Percentiles rank a stretch among this genome's conserved stretches.
Evolutionary conservation across 257 asterid genomes (phyloP).

Genomic region (Forsythia viridissima): DNA sequence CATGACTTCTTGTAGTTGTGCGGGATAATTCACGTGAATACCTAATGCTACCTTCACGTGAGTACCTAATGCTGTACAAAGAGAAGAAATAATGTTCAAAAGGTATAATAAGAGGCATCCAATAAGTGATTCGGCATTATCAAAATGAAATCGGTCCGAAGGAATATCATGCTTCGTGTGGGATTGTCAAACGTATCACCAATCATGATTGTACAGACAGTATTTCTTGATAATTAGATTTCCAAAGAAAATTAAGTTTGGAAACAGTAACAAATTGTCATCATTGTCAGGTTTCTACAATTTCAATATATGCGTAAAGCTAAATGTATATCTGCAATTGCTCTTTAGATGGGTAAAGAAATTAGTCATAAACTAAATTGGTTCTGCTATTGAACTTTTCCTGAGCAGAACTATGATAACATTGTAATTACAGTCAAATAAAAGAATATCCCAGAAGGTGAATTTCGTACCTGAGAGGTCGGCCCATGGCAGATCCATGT

Average conservation of each 20-base stretch:
- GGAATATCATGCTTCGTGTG: background rate
- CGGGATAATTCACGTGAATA: slow-evolving; percentile 80
- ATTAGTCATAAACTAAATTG: background rate
- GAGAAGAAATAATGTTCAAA: background rate
- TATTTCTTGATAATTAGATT: background rate
- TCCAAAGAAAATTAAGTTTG: background rate
- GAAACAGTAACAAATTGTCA: background rate
- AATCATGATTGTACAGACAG: background rate
- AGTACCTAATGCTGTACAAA: slow-evolving; percentile 55
- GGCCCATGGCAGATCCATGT: slow-evolving; percentile 55
- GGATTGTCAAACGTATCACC: background rate
- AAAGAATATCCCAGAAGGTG: background rate
- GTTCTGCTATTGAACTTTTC: background rate
- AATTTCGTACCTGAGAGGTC: slow-evolving; percentile 59
- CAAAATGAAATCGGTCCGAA: background rate
- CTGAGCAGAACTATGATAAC: background rate
- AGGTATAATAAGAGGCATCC: background rate
- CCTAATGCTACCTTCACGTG: slow-evolving; percentile 77
- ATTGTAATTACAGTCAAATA: background rate
- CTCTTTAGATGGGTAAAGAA: background rate
- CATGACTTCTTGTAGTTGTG: slow-evolving; percentile 74
- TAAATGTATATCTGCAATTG: background rate
- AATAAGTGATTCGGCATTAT: background rate
- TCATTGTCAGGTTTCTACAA: background rate
- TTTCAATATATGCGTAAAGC: background rate